Conservation (phyloP, 208 protist species). For the Leishmania aethiopica region DNA sequence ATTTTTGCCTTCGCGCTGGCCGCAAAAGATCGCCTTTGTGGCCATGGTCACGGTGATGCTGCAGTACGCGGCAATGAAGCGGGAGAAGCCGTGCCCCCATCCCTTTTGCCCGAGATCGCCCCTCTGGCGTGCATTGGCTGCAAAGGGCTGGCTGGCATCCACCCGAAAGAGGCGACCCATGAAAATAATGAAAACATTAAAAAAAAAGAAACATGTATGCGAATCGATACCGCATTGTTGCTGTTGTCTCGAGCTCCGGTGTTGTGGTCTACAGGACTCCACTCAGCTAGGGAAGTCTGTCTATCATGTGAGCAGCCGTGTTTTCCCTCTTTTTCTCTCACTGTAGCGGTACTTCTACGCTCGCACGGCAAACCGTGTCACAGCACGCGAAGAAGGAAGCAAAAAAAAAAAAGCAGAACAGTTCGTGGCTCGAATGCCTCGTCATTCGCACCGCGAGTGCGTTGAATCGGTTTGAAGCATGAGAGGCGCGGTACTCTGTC, state of each 20-base stretch:
- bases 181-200: not conserved
- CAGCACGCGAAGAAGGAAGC: not conserved
- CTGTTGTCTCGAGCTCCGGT: not conserved
- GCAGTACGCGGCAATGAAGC: conserved; percentile 76
- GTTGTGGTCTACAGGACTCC: not conserved
- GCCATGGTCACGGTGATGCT: conserved; percentile 57
- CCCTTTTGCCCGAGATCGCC: conserved; percentile 57
- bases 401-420: not conserved
- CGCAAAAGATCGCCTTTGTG: conserved; percentile 40
- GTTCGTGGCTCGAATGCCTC: not conserved
- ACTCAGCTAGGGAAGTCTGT: not conserved
- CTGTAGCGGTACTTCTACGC: not conserved
- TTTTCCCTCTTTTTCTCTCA: not conserved
- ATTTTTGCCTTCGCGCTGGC: conserved; percentile 63
- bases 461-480: not conserved
- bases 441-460: not conserved
- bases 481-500: not conserved
- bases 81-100: conserved; percentile 78
- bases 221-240: not conserved
- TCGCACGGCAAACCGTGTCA: not conserved
- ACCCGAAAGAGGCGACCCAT: not conserved
- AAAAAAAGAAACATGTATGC: not conserved
- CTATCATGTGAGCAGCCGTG: not conserved
- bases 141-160: not conserved
- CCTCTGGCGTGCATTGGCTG: conserved; percentile 28